Conservation (phyloP, 768 basidiomycete genomes). For the Xerocomellus chrysenteron region DNA sequence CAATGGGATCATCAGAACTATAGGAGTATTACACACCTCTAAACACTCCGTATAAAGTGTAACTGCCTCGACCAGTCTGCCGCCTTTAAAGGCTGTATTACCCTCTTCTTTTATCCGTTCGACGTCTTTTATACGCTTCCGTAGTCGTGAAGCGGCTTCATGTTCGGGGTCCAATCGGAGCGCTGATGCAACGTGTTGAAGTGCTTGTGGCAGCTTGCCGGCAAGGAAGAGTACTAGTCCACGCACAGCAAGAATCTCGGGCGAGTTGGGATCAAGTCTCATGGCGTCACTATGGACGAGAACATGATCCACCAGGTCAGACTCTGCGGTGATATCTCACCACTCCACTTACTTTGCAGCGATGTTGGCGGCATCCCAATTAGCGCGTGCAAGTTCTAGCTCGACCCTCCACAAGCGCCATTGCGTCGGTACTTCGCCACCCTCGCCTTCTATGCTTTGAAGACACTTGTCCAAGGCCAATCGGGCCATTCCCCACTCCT, state of each 20-base stretch:
- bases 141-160: conserved; percentile 63
- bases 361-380: conserved; percentile 69
- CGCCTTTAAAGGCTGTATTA: conserved; percentile 69
- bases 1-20: not conserved
- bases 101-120: conserved; percentile 86
- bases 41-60: conserved; percentile 71
- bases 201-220: conserved; percentile 66
- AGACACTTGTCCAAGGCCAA: conserved; percentile 79
- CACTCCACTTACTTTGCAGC: conserved; percentile 65
- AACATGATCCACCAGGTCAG: conserved; percentile 1
- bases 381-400: conserved; percentile 67
- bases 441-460: conserved; percentile 72
- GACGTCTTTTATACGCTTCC: conserved; percentile 79
- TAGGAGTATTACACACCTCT: conserved; percentile 43
- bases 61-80: conserved; percentile 59
- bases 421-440: conserved; percentile 69
- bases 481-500: conserved; percentile 76
- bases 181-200: conserved; percentile 69
- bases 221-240: conserved; percentile 77
- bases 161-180: conserved; percentile 79
- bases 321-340: not conserved
- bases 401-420: conserved; percentile 84
- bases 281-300: conserved; percentile 61
- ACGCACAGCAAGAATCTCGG: conserved; percentile 75
- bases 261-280: conserved; percentile 67